Evolutionary conservation across 2,329 filamentous ascomycete genomes (phyloP), one percentile per base, ranked within the genome.

Genomic region (Verticillium tricorpus): DNA sequence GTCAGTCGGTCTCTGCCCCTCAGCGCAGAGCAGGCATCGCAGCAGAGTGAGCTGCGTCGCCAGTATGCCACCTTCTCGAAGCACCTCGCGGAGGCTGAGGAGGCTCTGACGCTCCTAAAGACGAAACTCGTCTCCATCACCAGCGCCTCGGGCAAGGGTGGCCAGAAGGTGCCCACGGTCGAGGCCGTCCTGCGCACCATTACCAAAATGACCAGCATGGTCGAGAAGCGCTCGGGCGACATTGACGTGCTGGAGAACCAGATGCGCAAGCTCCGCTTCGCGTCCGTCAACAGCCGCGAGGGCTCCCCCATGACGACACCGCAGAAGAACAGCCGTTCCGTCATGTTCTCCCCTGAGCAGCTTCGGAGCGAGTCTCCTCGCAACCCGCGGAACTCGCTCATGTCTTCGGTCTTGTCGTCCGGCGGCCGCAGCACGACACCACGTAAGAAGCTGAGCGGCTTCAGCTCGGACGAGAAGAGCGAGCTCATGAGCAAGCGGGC

Each of bases 111-210:
- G 5, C 73, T 97, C 57, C 85, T 98, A 32, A 91, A 91, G 69
- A 89, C 93, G 2, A 90, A 89, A 68, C 82, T 97, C 19, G 89
- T 89, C 1, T 77, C 84, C 1, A 81, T 82, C 8, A 83, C 82
- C 19, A 79, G 78, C 57, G 72, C 78, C 2, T 77, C 78, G 52
- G 83, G 79, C 67, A 82, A 76, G 61, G 72, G 71, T 1, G 73
- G 70, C 25, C 70, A 75, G 12, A 80, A 82, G 58, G 85, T 89
- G 5, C 95, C 95, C 0, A 97, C 93, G 0, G 91, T 97, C 11
- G 95, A 97, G 69, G 92, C 92, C 0, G 91, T 99, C 22, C 89
- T 93, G 67, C 91, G 91, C 63, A 99, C 95, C 1, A 96, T 99
- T 67, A 82, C 82, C 62, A 97, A 95, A 71, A 93, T 99, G 90